phyloP scores from a whole-genome alignment of 2,329 filamentous ascomycete species.

The Ophiostoma ips region DNA sequence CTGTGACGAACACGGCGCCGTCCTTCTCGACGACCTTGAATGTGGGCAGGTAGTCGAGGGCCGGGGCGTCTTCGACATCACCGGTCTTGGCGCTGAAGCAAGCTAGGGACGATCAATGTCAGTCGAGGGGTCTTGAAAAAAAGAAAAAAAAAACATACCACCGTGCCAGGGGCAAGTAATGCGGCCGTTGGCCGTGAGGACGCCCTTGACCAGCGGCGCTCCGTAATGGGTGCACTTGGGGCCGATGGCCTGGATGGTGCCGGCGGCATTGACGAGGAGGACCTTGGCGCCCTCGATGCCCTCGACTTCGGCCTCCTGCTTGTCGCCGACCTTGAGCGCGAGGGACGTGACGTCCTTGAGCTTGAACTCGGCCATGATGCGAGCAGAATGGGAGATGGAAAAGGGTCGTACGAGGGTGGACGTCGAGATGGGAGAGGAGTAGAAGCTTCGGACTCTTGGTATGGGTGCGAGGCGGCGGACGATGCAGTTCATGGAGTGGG shows the following conservation, averaged over 20 bases:
- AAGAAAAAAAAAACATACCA: slow-evolving; percentile 37
- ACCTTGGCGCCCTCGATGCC: slow-evolving; percentile 79
- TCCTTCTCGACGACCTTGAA: slow-evolving; percentile 73
- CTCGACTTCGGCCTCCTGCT: slow-evolving; percentile 81
- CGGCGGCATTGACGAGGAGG: slow-evolving; percentile 65
- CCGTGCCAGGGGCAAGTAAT: slow-evolving; percentile 95
- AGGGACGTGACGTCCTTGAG: slow-evolving; percentile 67
- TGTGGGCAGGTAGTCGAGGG: slow-evolving; percentile 68
- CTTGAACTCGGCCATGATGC: slow-evolving; percentile 44
- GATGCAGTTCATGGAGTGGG: slow-evolving; percentile 11
- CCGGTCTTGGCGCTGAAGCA: slow-evolving; percentile 85
- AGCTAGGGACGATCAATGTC: slow-evolving; percentile 35
- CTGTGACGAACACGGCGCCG: slow-evolving; percentile 71
- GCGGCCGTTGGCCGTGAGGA: slow-evolving; percentile 67
- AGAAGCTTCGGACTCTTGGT: not conserved
- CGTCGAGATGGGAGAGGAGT: slow-evolving; percentile 9
- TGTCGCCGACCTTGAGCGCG: slow-evolving; percentile 64
- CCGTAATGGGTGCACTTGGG: slow-evolving; percentile 81
- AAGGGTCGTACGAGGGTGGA: not conserved
- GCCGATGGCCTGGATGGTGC: slow-evolving; percentile 65
- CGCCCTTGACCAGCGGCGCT: slow-evolving; percentile 73
- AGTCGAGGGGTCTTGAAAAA: not conserved
- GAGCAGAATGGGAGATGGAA: slow-evolving; percentile 13
- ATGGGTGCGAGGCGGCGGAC: slow-evolving; percentile 3
- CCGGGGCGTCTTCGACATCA: slow-evolving; percentile 90